phyloP scores from a whole-genome alignment of 1,139 yeast genomes.

The Kodamaea ohmeri region DNA sequence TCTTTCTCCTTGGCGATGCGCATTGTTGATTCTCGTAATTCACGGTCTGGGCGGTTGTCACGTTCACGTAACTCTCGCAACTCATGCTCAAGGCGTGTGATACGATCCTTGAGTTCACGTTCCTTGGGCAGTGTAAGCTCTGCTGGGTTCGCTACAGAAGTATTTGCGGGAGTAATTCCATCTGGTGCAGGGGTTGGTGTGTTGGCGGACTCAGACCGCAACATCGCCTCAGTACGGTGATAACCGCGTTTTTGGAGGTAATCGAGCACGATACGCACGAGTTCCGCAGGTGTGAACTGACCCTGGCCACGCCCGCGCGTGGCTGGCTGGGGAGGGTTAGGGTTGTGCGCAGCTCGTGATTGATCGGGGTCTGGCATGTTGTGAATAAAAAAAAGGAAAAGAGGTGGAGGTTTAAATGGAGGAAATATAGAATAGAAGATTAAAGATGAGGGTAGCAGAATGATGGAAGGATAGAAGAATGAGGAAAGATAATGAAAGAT shows the following conservation, averaged over 20 bases:
- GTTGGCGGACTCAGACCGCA: constrained; percentile 82
- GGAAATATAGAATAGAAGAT: too few species aligned
- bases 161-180: constrained; percentile 36
- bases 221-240: constrained; percentile 89
- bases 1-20: constrained; percentile 42
- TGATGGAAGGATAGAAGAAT: too few species aligned
- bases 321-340: not conserved
- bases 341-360: not conserved
- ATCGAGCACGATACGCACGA: constrained; percentile 87
- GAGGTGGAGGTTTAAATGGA: not conserved
- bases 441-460: too few species aligned
- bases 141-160: constrained; percentile 42
- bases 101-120: constrained; percentile 28
- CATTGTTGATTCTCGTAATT: constrained; percentile 40
- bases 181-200: constrained; percentile 57
- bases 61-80: constrained; percentile 39
- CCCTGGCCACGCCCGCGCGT: constrained; percentile 25
- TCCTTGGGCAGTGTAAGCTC: constrained; percentile 27
- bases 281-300: constrained; percentile 65
- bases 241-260: constrained; percentile 92
- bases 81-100: constrained; percentile 34
- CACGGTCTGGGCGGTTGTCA: constrained; percentile 34
- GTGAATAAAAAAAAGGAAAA: not conserved
- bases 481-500: too few species aligned
- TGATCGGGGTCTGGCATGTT: constrained; percentile 2